Evolutionary conservation across 345 rosid species (phyloP).

Genomic region (Murraya koenigii): DNA sequence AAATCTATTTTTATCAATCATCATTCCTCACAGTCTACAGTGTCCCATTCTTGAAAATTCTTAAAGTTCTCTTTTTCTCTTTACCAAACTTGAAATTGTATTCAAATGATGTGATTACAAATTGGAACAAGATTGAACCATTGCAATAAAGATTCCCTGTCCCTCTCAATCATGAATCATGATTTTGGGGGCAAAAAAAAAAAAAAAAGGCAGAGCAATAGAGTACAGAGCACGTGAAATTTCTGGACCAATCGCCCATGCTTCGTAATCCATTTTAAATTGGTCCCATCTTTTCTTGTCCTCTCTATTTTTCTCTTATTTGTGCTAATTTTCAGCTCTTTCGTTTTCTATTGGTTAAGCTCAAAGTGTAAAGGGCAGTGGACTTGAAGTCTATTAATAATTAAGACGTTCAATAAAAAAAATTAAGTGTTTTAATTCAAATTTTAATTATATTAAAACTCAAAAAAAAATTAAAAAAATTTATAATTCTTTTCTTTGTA

Average conservation of each 20-base stretch:
- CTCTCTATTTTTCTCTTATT: neutral
- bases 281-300: conserved; percentile 17
- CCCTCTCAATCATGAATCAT: neutral
- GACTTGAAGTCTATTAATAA: no score
- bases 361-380: neutral
- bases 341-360: neutral
- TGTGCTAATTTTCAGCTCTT: neutral
- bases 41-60: no score
- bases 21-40: no score
- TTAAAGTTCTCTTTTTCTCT: no score
- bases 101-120: no score
- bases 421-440: no score
- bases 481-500: no score
- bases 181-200: neutral
- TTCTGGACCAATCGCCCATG: conserved; percentile 10
- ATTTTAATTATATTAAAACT: no score
- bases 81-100: no score
- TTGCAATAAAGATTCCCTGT: neutral
- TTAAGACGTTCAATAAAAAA: no score
- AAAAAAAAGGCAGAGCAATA: neutral
- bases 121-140: neutral
- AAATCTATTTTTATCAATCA: no score
- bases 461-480: no score
- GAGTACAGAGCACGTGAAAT: conserved; percentile 20
- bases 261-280: neutral